These are phyloP conservation scores for Miscanthus lutarioriparius DNA, from an alignment of 176 grass and related monocot genomes.

Conservation along the genomic window DNA sequence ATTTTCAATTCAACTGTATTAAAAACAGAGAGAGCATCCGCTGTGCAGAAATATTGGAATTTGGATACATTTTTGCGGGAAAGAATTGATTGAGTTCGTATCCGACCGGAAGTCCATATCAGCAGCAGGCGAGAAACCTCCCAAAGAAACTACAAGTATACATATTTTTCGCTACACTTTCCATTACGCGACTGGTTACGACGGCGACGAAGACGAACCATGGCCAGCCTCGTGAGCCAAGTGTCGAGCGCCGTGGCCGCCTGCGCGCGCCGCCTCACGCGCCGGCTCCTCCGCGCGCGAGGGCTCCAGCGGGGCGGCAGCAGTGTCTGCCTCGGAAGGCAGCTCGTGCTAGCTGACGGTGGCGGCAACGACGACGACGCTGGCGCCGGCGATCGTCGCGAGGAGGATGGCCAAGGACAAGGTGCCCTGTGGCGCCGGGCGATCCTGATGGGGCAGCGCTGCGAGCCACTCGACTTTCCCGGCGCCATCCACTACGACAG, in stretches of 20 bases:
- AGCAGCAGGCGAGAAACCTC: neutral
- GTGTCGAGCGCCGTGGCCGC: conserved; percentile 30
- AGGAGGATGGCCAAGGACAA: neutral
- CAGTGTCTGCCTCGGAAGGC: neutral
- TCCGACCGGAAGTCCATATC: neutral
- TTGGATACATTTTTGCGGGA: neutral
- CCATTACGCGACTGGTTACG: neutral
- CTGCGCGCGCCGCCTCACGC: conserved; percentile 32
- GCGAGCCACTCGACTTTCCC: conserved; percentile 53
- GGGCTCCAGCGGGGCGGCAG: neutral
- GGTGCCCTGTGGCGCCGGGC: conserved; percentile 48
- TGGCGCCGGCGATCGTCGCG: neutral
- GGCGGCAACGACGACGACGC: neutral
- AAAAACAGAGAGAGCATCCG: neutral
- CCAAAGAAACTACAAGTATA: too few species aligned
- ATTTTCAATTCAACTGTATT: neutral
- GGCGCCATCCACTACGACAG: conserved; percentile 61
- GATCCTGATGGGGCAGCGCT: conserved; percentile 65
- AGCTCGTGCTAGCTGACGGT: neutral
- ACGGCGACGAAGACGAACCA: neutral
- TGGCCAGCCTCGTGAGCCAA: conserved; percentile 35
- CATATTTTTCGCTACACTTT: neutral
- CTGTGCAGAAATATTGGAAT: neutral
- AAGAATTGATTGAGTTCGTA: neutral
- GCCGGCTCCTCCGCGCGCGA: conserved; percentile 32